Evolutionary conservation across 2,329 filamentous ascomycete genomes (phyloP).

Genomic region (Diplodia corticola): DNA sequence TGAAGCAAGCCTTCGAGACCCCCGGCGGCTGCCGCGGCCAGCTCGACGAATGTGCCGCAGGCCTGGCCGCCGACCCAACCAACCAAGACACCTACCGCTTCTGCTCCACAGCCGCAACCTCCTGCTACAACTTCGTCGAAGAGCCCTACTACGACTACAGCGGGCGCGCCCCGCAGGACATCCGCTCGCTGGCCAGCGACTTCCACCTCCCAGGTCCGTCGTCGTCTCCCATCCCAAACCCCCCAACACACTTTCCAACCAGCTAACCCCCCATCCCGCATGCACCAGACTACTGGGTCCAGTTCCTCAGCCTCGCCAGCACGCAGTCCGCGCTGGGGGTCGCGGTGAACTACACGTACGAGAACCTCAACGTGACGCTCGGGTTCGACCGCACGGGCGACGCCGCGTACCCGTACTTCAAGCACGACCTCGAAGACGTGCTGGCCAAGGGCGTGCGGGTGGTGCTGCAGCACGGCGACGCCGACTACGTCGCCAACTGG

Average conservation of each 20-base stretch:
- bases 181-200: constrained; percentile 51
- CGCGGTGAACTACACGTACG: constrained; percentile 52
- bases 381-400: constrained; percentile 50
- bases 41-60: constrained; percentile 50
- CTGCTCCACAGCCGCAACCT: constrained; percentile 34
- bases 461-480: constrained; percentile 59
- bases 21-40: constrained; percentile 54
- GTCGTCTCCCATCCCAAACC: constrained; percentile 29
- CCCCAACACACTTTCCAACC: constrained; percentile 47
- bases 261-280: neutral
- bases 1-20: constrained; percentile 47
- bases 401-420: constrained; percentile 45
- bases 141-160: constrained; percentile 30
- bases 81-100: constrained; percentile 19
- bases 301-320: constrained; percentile 48
- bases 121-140: constrained; percentile 40
- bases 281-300: constrained; percentile 44
- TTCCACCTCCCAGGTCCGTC: constrained; percentile 48
- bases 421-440: constrained; percentile 50
- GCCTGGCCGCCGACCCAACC: constrained; percentile 36
- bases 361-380: constrained; percentile 46
- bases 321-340: constrained; percentile 43
- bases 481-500: constrained; percentile 61
- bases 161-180: constrained; percentile 55
- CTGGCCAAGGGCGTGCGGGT: constrained; percentile 59